Percentiles rank a stretch among this genome's conserved stretches.
Conservation (phyloP, 2,329 filamentous ascomycete species). For the Spiromastix sp. region DNA sequence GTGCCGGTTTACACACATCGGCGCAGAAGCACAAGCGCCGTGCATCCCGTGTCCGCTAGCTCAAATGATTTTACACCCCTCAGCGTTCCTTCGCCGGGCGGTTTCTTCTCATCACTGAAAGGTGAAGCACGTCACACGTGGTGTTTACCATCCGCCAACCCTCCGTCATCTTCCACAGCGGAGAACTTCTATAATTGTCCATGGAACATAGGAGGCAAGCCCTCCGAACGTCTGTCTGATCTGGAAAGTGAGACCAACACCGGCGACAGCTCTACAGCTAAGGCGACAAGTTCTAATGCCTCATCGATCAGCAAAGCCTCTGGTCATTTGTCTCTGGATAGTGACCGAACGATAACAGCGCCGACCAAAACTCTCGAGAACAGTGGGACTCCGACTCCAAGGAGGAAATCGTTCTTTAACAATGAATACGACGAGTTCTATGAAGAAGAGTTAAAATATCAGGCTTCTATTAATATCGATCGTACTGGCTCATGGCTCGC, state of each 20-base stretch:
- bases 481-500: conserved; percentile 79
- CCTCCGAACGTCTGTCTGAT: too few relatives aligned
- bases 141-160: conserved; percentile 51
- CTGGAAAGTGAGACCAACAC: too few relatives aligned
- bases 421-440: conserved; percentile 68
- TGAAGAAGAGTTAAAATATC: conserved; percentile 59
- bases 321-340: too few relatives aligned
- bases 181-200: conserved; percentile 84
- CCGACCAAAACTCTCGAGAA: too few relatives aligned
- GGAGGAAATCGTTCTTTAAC: conserved; percentile 55
- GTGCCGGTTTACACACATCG: conserved; percentile 43
- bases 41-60: conserved; percentile 43
- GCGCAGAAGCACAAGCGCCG: conserved; percentile 33
- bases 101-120: conserved; percentile 81
- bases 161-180: conserved; percentile 80
- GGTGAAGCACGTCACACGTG: conserved; percentile 69
- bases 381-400: too few relatives aligned
- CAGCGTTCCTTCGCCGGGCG: conserved; percentile 82
- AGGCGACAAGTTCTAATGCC: too few relatives aligned
- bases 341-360: too few relatives aligned
- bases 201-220: too few relatives aligned
- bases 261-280: too few relatives aligned
- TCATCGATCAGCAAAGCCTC: too few relatives aligned
- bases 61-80: conserved; percentile 66
- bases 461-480: conserved; percentile 64